A percentile compares a stretch with the other conserved stretches of the same genome.
Evolutionary conservation across 179 eudicot genomes (phyloP).

Genomic region (Vitellaria paradoxa): DNA sequence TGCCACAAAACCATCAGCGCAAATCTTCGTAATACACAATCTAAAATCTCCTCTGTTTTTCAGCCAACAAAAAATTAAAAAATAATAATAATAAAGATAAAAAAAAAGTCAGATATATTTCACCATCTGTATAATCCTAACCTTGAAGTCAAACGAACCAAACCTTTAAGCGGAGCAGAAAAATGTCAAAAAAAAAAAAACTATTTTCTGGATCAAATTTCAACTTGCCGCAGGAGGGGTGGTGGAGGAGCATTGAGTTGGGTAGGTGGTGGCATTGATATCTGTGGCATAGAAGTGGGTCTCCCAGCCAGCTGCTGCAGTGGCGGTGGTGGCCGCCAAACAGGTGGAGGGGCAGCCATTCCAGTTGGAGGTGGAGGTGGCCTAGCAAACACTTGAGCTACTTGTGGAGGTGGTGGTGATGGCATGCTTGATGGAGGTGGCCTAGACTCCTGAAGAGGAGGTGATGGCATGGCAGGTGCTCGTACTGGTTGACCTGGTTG

Average conservation of each 20-base stretch:
- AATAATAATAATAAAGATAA: neutral
- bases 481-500: slow-evolving; percentile 41
- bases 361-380: slow-evolving; percentile 48
- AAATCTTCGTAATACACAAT: neutral
- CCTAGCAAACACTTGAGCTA: slow-evolving; percentile 17
- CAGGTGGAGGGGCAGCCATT: slow-evolving; percentile 43
- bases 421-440: slow-evolving; percentile 7
- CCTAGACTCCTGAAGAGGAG: slow-evolving; percentile 1
- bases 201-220: neutral
- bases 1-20: too few relatives aligned
- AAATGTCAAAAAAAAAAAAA: neutral
- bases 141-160: neutral
- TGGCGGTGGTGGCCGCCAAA: slow-evolving; percentile 55
- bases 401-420: neutral
- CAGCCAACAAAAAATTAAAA: neutral
- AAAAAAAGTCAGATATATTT: neutral
- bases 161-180: too few relatives aligned
- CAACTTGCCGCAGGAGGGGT: slow-evolving; percentile 14
- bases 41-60: neutral
- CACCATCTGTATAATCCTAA: neutral
- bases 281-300: slow-evolving; percentile 44
- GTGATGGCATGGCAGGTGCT: slow-evolving; percentile 26
- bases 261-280: slow-evolving; percentile 48
- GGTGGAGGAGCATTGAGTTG: slow-evolving; percentile 32
- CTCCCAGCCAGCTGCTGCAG: slow-evolving; percentile 59